Percentiles rank a stretch among this genome's conserved stretches.
Conservation (phyloP, 768 basidiomycete species). For the Amylocystis lapponica region DNA sequence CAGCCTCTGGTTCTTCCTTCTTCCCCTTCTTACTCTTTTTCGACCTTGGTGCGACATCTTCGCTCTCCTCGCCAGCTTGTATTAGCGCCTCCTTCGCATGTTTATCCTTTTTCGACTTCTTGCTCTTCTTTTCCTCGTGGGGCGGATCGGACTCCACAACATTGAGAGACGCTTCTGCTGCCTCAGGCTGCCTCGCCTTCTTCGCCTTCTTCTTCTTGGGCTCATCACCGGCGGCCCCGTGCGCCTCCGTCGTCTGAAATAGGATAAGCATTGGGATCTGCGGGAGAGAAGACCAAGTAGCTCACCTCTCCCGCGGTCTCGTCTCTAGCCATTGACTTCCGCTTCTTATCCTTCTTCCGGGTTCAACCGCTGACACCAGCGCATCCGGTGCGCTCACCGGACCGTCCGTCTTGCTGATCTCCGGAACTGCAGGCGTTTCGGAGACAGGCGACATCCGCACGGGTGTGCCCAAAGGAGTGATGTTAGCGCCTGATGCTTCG, state of each 20-base stretch:
- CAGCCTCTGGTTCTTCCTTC: slow-evolving; percentile 5
- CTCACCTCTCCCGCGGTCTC: slow-evolving; percentile 8
- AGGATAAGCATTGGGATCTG: background rate
- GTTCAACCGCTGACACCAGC: slow-evolving; percentile 21
- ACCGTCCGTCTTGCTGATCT: slow-evolving; percentile 1
- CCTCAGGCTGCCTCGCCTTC: background rate
- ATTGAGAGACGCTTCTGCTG: slow-evolving; percentile 3
- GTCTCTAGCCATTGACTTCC: slow-evolving; percentile 15
- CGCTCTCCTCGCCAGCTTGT: background rate
- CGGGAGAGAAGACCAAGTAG: no score
- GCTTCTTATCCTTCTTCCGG: slow-evolving; percentile 23
- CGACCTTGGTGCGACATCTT: slow-evolving; percentile 22
- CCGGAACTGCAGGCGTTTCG: slow-evolving; percentile 20
- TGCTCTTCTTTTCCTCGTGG: slow-evolving; percentile 10
- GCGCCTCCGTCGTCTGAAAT: background rate
- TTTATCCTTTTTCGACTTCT: slow-evolving; percentile 25
- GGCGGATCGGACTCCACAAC: slow-evolving; percentile 5
- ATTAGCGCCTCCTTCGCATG: slow-evolving; percentile 15
- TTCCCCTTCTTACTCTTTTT: slow-evolving; percentile 27
- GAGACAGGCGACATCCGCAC: slow-evolving; percentile 42
- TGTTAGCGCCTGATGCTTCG: slow-evolving; percentile 58
- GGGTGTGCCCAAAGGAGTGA: slow-evolving; percentile 64
- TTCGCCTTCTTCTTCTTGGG: slow-evolving; percentile 20
- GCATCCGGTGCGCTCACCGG: slow-evolving; percentile 1
- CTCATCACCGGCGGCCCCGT: slow-evolving; percentile 11